These are phyloP conservation scores for Gossypium anomalum DNA, from an alignment of 345 rosid genomes.

Conservation along the genomic window DNA sequence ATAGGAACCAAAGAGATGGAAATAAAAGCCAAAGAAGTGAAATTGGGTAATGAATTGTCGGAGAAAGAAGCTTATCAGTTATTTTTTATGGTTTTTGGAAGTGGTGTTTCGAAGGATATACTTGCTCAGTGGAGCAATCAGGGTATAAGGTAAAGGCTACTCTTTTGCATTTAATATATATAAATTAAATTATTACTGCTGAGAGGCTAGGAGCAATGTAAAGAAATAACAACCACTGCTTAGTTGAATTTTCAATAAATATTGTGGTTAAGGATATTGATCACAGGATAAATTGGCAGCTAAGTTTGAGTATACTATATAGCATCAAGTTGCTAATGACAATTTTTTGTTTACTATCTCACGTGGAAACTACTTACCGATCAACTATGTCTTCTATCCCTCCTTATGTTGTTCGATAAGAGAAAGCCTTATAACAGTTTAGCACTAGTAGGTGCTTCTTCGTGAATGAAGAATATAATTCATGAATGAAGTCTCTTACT, in stretches of 20 bases:
- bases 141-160: conserved; percentile 46
- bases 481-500: not conserved
- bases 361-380: not conserved
- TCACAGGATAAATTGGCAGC: not conserved
- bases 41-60: conserved; percentile 23
- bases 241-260: not conserved
- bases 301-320: not conserved
- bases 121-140: conserved; percentile 46
- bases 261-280: not conserved
- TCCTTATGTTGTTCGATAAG: not conserved
- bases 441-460: not conserved
- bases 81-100: conserved; percentile 76
- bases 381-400: not conserved
- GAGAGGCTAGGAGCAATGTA: not conserved
- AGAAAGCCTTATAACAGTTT: not conserved
- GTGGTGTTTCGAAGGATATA: conserved; percentile 57
- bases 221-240: not conserved
- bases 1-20: conserved; percentile 24
- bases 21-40: conserved; percentile 20
- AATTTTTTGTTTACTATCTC: not conserved
- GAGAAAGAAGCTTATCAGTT: conserved; percentile 56
- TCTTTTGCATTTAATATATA: not conserved
- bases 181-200: not conserved
- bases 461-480: not conserved
- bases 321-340: not conserved